A percentile compares a stretch with the other conserved stretches of the same genome.
phyloP scores from a whole-genome alignment of 345 rosid genomes.

The Trapa incisa region DNA sequence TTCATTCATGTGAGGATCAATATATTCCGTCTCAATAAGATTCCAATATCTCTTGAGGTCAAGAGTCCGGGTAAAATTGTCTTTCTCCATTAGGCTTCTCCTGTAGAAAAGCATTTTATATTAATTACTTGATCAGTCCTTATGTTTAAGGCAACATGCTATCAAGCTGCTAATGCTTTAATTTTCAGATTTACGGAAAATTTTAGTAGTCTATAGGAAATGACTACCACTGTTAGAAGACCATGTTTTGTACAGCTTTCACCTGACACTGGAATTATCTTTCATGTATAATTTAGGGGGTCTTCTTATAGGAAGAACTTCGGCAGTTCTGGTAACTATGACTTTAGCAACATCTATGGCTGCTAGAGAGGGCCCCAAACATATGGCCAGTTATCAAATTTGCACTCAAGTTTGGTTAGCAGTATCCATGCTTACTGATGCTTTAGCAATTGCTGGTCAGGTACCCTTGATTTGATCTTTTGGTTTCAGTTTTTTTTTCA shows the following conservation, averaged over 20 bases:
- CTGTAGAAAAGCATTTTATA: neutral
- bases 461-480: constrained; percentile 18
- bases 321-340: constrained; percentile 63
- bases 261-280: neutral
- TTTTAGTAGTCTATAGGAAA: neutral
- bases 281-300: constrained; percentile 42
- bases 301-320: constrained; percentile 81
- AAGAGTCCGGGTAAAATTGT: neutral
- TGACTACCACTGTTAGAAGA: neutral
- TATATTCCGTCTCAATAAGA: neutral
- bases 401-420: constrained; percentile 87
- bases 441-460: constrained; percentile 95
- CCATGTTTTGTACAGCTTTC: neutral
- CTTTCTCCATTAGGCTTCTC: neutral
- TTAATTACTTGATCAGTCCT: neutral
- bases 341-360: constrained; percentile 83
- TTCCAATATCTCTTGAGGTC: neutral
- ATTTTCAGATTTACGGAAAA: neutral
- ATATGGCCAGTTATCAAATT: constrained; percentile 94
- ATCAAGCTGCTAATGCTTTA: neutral
- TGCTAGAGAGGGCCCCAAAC: constrained; percentile 72
- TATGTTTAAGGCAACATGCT: neutral
- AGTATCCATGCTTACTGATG: constrained; percentile 81
- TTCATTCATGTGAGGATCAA: neutral
- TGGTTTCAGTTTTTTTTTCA: neutral